Base-by-base conservation (phyloP, 441 rosid genomes). In the Sinapis alba region DNA sequence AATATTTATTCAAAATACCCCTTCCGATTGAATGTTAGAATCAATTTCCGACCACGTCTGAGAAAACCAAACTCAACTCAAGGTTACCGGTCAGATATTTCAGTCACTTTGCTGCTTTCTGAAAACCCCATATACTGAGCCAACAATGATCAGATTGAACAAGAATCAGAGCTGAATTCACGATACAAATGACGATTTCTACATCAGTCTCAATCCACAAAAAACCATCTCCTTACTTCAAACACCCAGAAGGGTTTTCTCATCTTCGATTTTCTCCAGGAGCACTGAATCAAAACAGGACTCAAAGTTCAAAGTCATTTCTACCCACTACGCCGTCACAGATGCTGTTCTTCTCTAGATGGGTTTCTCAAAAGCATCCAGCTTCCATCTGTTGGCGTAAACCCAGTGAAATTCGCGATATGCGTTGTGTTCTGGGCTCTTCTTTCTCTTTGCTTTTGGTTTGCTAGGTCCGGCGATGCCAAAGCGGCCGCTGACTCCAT, bases 401-500 rank as follows among this genome's bases (percentile, higher is more conserved):
- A 75, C 34, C 93, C 93, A 0, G 65, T 70, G 11, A 87, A 84
- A 57, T 82, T 85, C 62, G 71, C 86, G 6, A 65, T 89, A 0
- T 88, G 87, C 88, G 90, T 88, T 47, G 81, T 79, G 62, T 68
- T 94, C 7, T 90, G 97, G 90, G 84, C 94, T 34, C 94, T 34
- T 87, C 97, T 26, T 23, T 87, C 18, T 92, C 97, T 66, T 83
- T 94, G 59, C 85, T 83, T 83, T 77, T 90, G 91, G 96, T 92
- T 90, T 69, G 90, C 93, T 19, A 82, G 85, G 75, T 88, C 96
- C 8, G 83, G 89, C 24, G 94, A 90, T 56, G 93, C 94, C 7
- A 87, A 89, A 78, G 97, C 94, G 9, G 96, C 93, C n/a, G 53
- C 70, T 65, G 92, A 90, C 72, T 89, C 99, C 41, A 41, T 41